These are phyloP conservation scores for Leccinum sublutescens DNA, from an alignment of 768 basidiomycete species.

Conservation along the genomic window DNA sequence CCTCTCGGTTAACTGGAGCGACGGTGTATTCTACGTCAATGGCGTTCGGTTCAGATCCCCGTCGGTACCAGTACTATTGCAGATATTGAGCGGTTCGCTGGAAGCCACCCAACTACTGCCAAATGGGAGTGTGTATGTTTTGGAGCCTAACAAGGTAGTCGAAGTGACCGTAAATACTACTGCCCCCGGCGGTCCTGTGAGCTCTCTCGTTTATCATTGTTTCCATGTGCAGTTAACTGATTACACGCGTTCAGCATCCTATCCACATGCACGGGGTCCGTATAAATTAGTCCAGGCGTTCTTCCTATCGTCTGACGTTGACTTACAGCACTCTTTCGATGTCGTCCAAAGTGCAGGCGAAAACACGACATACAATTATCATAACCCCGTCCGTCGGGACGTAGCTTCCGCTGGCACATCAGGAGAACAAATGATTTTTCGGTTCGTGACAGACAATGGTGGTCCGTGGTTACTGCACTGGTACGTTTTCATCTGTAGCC, in stretches of 20 bases:
- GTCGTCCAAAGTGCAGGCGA: conserved; percentile 34
- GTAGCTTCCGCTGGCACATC: conserved; percentile 21
- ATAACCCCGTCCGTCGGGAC: conserved; percentile 39
- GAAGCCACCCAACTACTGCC: conserved; percentile 29
- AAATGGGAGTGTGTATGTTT: conserved; percentile 19
- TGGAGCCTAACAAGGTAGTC: conserved; percentile 28
- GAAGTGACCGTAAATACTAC: conserved; percentile 19
- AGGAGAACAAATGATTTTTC: conserved; percentile 47
- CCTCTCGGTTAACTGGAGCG: conserved; percentile 5
- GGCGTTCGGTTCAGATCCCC: conserved; percentile 24
- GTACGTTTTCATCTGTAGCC: background rate
- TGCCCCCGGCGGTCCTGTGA: conserved; percentile 22
- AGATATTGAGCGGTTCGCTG: conserved; percentile 42
- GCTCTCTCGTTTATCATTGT: background rate
- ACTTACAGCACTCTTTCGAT: conserved; percentile 33
- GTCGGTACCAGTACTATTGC: conserved; percentile 41
- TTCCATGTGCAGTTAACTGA: background rate
- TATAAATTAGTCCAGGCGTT: background rate
- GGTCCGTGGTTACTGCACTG: conserved; percentile 49
- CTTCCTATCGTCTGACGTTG: background rate
- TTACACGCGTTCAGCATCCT: conserved; percentile 22
- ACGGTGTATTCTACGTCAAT: conserved; percentile 17
- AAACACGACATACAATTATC: conserved; percentile 29
- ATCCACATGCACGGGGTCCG: conserved; percentile 32
- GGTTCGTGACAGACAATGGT: conserved; percentile 62